Evolutionary conservation across 768 basidiomycete species (phyloP).

Genomic region (Mycena latifolia): DNA sequence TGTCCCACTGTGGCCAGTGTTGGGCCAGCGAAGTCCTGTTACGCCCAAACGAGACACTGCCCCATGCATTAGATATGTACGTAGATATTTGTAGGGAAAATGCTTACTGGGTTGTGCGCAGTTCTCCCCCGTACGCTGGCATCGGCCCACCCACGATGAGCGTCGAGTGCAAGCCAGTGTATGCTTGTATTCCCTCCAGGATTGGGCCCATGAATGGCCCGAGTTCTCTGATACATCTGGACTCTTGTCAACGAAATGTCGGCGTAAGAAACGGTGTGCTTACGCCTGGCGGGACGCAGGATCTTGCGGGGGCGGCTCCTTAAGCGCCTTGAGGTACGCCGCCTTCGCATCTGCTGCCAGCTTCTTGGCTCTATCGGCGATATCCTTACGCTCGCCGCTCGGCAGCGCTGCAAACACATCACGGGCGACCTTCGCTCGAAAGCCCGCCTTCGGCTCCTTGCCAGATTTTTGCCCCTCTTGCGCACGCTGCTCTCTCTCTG

Average conservation of each 20-base stretch:
- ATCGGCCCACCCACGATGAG: not conserved
- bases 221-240: not conserved
- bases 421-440: conserved; percentile 5
- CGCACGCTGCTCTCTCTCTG: not conserved
- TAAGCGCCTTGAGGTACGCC: not conserved
- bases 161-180: not conserved
- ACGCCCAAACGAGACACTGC: not conserved
- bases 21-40: not conserved
- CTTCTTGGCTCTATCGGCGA: not conserved
- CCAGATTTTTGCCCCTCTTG: not conserved
- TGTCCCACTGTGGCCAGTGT: conserved; percentile 21
- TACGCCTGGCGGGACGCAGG: too few species aligned
- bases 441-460: not conserved
- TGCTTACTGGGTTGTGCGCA: not conserved
- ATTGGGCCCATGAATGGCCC: not conserved
- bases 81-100: not conserved
- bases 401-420: conserved; percentile 8
- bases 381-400: not conserved
- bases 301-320: not conserved
- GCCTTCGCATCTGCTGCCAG: not conserved
- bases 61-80: too few species aligned
- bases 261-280: too few species aligned
- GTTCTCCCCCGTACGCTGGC: not conserved
- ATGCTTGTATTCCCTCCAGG: not conserved
- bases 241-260: too few species aligned